A percentile compares a stretch with the other conserved stretches of the same genome.
Conservation (phyloP, 345 rosid genomes). For the Triadica sebifera region DNA sequence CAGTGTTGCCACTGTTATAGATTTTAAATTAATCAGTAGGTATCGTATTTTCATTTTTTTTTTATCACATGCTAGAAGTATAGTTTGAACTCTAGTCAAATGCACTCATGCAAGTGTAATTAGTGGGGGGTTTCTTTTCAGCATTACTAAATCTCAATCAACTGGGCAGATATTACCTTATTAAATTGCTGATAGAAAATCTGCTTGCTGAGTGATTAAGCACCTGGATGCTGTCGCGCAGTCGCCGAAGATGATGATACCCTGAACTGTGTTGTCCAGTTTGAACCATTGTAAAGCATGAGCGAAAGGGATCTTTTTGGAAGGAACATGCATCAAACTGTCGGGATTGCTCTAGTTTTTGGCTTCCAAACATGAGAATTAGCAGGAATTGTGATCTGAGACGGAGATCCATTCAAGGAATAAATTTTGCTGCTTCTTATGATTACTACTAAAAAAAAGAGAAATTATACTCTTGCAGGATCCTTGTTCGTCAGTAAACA, state of each 20-base stretch:
- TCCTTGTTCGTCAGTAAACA: neutral
- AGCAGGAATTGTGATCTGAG: neutral
- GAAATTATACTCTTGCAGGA: too few relatives aligned
- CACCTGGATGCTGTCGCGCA: neutral
- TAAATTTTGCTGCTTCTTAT: neutral
- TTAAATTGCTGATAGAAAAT: neutral
- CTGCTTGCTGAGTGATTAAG: neutral
- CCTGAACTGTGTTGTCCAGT: neutral
- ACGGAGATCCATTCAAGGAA: neutral
- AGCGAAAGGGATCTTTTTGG: neutral
- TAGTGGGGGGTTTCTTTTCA: neutral
- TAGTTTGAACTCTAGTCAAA: neutral
- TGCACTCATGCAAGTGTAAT: neutral
- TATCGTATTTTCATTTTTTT: too few relatives aligned
- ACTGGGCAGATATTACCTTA: neutral
- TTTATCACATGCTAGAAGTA: too few relatives aligned
- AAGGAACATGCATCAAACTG: neutral
- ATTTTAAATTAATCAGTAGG: too few relatives aligned
- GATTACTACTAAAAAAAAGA: too few relatives aligned
- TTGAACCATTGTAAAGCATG: neutral
- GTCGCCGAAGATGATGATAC: too few relatives aligned
- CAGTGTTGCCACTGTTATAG: too few relatives aligned
- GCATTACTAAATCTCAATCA: constrained; percentile 8
- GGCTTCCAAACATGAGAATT: neutral
- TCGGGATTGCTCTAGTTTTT: neutral